A percentile compares a stretch with the other conserved stretches of the same genome.
Evolutionary conservation across 768 basidiomycete genomes (phyloP).

Genomic region (Rickenella mellea): DNA sequence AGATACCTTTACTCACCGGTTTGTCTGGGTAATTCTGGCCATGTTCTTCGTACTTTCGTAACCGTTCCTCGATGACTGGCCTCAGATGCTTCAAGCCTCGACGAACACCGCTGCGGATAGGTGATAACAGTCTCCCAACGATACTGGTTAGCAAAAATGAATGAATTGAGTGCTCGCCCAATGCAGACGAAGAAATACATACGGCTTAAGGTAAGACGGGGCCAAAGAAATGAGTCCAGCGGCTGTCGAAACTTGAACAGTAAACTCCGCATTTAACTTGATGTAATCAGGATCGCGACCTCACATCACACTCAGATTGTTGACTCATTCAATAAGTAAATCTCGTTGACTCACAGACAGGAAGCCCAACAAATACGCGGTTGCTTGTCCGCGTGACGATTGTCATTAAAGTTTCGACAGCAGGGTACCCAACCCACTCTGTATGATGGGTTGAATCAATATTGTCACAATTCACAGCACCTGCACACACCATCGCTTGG

Average conservation of each 20-base stretch:
- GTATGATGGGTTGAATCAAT: conserved; percentile 4
- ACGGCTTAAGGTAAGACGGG: conserved; percentile 36
- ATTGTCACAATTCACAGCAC: conserved; percentile 1
- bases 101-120: conserved; percentile 8
- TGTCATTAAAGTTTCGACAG: conserved; percentile 12
- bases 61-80: conserved; percentile 25
- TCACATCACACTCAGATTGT: no score
- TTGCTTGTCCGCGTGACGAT: conserved; percentile 25
- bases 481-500: conserved; percentile 5
- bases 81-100: conserved; percentile 15
- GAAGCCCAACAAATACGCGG: conserved; percentile 23
- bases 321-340: no score
- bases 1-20: conserved; percentile 20
- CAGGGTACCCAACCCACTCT: conserved; percentile 17
- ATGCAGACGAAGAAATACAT: conserved; percentile 16
- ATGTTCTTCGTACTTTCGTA: conserved; percentile 18
- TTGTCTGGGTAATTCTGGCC: conserved; percentile 24
- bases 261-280: conserved; percentile 24
- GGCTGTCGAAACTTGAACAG: conserved; percentile 24
- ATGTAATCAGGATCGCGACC: conserved; percentile 33
- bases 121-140: conserved; percentile 10
- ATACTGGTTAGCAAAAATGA: conserved; percentile 5
- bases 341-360: conserved; percentile 18
- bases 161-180: background rate
- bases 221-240: conserved; percentile 24